phyloP scores from a whole-genome alignment of 768 basidiomycete species.

The Macrolepiota dolichaula region DNA sequence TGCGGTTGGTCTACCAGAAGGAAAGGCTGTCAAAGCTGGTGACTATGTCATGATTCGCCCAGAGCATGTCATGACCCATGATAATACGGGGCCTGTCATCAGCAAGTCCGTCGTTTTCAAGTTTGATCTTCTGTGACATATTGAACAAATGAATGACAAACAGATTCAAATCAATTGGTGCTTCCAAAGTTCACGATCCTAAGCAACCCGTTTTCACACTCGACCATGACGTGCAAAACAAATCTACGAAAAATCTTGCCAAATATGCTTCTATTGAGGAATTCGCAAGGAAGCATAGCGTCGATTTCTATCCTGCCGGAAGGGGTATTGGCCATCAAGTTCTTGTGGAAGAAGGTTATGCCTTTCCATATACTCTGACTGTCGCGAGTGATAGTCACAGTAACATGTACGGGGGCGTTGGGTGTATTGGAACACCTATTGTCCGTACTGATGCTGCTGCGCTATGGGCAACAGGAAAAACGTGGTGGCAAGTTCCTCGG shows the following conservation, averaged over 20 bases:
- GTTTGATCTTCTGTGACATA: not conserved
- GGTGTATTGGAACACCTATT: constrained; percentile 95
- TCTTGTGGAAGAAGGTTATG: constrained; percentile 97
- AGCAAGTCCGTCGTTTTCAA: constrained; percentile 67
- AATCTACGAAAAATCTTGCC: constrained; percentile 79
- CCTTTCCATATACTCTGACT: constrained; percentile 92
- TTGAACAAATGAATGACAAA: constrained; percentile 4
- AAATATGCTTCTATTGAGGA: constrained; percentile 92
- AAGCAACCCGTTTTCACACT: constrained; percentile 92
- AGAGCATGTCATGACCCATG: constrained; percentile 97
- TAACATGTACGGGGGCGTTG: constrained; percentile 99
- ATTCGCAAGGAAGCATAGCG: constrained; percentile 78
- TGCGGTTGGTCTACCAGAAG: constrained; percentile 82
- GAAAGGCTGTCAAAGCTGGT: constrained; percentile 82
- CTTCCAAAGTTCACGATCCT: constrained; percentile 76
- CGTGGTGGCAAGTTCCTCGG: constrained; percentile 99
- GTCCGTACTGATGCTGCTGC: constrained; percentile 94
- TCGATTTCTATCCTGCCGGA: constrained; percentile 98
- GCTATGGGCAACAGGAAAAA: constrained; percentile 96
- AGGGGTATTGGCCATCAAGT: constrained; percentile 98
- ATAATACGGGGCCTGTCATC: constrained; percentile 98
- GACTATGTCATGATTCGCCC: constrained; percentile 99
- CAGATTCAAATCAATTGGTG: constrained; percentile 95
- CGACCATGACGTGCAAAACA: constrained; percentile 98
- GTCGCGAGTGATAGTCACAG: constrained; percentile 96